Base-by-base conservation (phyloP, 768 basidiomycete species). In the Rossbeevera mucosa region DNA sequence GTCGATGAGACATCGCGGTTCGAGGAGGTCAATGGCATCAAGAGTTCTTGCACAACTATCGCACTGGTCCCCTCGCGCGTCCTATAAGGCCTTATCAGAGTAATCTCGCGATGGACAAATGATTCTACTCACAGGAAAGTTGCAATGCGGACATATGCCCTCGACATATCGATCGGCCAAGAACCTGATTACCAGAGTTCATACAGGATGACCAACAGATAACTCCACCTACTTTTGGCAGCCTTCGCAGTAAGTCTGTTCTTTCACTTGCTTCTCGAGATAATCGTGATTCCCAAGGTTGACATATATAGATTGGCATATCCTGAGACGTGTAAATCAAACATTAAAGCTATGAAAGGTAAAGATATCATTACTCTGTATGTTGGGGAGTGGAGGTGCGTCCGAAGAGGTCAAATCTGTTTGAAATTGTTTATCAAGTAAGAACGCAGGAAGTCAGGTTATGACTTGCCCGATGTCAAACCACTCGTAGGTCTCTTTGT, bases 41-140 rank as follows among this genome's bases (percentile, higher is more conserved):
- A 96, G 80, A 2, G 96, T 97, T 50, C 91, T 80, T 42, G 86
- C 84, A 68, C 96, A 99, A 49, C 83, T 77, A 69, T 99, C 96
- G 69, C 96, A 99, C 74, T 99, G 96, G 68, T 99, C 96, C 7
- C 96, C 96, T 30, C 96, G 88, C 29, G 95, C 96, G 62, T 97
- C 96, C 88, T 92, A 51, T 18, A 43, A 33, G 7, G 24, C 56
- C 42, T 40, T 6, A 21, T 53, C 13, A 25, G 31, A 1, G 21
- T 16, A 30, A 29, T 33, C 48, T 47, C 48, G 22, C 18, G 43
- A 25, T 8, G 20, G 21, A 13, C 12, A 63, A 6, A 41, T 21
- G 22, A 12, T 3, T 42, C 28, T 41, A 48, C 79, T 59, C 54
- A 89, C 89, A 53, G 93, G 87, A 57, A 85, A 93, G 44, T 79